These are phyloP conservation scores for Teunomyces panamensis DNA, from an alignment of 805 yeast genomes.

Conservation along the genomic window DNA sequence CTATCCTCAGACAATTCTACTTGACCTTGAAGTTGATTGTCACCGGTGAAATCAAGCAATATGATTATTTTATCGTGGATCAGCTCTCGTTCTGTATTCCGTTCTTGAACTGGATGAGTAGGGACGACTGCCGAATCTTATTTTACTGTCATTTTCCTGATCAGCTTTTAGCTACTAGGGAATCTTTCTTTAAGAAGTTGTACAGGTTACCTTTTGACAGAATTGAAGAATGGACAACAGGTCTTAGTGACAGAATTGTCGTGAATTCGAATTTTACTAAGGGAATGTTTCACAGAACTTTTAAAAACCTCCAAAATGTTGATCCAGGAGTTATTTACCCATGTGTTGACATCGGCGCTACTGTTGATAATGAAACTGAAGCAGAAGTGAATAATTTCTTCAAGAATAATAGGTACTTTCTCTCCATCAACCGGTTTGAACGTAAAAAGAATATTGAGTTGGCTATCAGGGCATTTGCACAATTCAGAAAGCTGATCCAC, in stretches of 20 bases:
- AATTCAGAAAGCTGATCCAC: conserved; percentile 32
- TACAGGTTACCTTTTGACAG: conserved; percentile 82
- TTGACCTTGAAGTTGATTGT: conserved; percentile 48
- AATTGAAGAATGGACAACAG: conserved; percentile 80
- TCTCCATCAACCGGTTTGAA: conserved; percentile 89
- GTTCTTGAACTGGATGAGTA: conserved; percentile 48
- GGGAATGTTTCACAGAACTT: conserved; percentile 62
- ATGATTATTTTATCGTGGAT: conserved; percentile 81
- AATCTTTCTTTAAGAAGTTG: conserved; percentile 50
- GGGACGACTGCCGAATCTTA: conserved; percentile 48
- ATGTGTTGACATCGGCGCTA: conserved; percentile 58
- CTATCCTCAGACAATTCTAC: conserved; percentile 78
- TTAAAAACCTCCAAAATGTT: conserved; percentile 35
- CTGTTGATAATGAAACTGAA: conserved; percentile 20
- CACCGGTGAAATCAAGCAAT: conserved; percentile 45
- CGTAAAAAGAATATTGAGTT: conserved; percentile 76
- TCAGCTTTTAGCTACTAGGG: conserved; percentile 64
- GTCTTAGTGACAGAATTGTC: conserved; percentile 70
- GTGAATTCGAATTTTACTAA: conserved; percentile 89
- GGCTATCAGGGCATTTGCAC: conserved; percentile 68
- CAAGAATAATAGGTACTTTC: conserved; percentile 40
- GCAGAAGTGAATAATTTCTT: conserved; percentile 35
- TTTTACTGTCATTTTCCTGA: conserved; percentile 98
- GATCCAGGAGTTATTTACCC: conserved; percentile 67
- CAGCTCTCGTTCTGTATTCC: conserved; percentile 87